Percentiles rank a stretch among this genome's conserved stretches.
phyloP scores from a whole-genome alignment of 2,329 filamentous ascomycete species.

The Massarina eburnea region DNA sequence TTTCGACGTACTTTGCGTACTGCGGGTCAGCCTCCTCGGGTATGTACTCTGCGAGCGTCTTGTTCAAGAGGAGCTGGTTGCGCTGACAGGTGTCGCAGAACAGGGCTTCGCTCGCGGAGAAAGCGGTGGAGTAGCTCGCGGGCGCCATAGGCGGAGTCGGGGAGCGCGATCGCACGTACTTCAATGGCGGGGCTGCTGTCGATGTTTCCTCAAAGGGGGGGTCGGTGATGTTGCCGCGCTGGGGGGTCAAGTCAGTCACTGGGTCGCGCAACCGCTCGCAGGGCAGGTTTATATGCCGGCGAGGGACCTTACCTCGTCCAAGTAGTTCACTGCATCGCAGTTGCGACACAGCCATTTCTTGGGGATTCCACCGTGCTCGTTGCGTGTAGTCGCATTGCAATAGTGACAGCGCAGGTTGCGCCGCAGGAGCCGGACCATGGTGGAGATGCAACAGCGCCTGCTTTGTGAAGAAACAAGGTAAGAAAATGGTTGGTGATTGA shows the following conservation, averaged over 20 bases:
- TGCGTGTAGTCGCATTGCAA: constrained; percentile 31
- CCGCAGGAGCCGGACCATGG: constrained; percentile 35
- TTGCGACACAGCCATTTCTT: constrained; percentile 46
- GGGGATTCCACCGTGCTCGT: constrained; percentile 22
- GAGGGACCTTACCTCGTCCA: constrained; percentile 69
- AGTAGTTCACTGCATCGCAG: constrained; percentile 86
- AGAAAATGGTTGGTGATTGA: background rate
- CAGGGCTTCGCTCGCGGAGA: constrained; percentile 40
- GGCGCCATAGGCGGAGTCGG: constrained; percentile 25
- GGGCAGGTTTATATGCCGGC: background rate
- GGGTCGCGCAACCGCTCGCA: too few species aligned
- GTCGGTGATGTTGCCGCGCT: constrained; percentile 89
- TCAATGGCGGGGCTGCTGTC: constrained; percentile 19
- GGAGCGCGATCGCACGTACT: constrained; percentile 29
- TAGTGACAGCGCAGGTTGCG: constrained; percentile 40
- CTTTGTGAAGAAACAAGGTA: background rate
- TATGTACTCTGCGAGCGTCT: constrained; percentile 78
- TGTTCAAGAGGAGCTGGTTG: constrained; percentile 82
- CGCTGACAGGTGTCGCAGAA: constrained; percentile 81
- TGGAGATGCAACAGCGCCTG: constrained; percentile 1
- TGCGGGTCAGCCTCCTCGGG: constrained; percentile 66
- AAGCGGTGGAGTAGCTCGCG: background rate
- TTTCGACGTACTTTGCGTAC: constrained; percentile 67
- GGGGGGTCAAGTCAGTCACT: constrained; percentile 17
- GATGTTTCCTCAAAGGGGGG: constrained; percentile 62